A percentile compares a stretch with the other conserved stretches of the same genome.
phyloP scores from a whole-genome alignment of 2,329 filamentous ascomycete genomes.

The Fusarium scirpi region DNA sequence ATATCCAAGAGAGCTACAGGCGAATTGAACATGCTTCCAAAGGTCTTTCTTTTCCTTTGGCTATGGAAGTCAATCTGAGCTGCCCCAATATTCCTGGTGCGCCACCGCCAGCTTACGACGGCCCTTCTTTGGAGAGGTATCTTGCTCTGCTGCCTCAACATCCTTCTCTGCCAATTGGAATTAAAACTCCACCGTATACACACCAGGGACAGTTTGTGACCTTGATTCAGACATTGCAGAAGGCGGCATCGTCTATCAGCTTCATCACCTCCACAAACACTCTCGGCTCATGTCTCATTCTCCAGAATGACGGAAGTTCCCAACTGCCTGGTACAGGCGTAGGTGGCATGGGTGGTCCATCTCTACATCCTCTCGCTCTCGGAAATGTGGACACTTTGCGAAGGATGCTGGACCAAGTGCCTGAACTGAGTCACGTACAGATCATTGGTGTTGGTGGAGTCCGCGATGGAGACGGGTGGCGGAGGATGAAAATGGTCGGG shows the following conservation, averaged over 20 bases:
- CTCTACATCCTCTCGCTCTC: slow-evolving; percentile 78
- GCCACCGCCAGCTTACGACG: slow-evolving; percentile 78
- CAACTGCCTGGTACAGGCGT: slow-evolving; percentile 68
- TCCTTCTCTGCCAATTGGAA: slow-evolving; percentile 62
- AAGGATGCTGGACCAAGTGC: slow-evolving; percentile 64
- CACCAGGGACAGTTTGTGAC: slow-evolving; percentile 72
- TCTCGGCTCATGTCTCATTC: slow-evolving; percentile 74
- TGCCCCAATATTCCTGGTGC: slow-evolving; percentile 79
- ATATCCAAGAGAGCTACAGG: slow-evolving; percentile 68
- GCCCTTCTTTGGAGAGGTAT: slow-evolving; percentile 64
- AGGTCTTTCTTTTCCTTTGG: slow-evolving; percentile 63
- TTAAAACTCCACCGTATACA: slow-evolving; percentile 84
- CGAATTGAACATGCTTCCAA: slow-evolving; percentile 57
- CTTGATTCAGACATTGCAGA: slow-evolving; percentile 64
- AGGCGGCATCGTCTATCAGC: slow-evolving; percentile 55
- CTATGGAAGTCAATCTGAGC: slow-evolving; percentile 81
- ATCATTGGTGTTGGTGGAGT: slow-evolving; percentile 82
- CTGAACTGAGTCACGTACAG: slow-evolving; percentile 63
- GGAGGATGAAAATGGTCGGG: slow-evolving; percentile 74
- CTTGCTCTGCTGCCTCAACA: slow-evolving; percentile 59
- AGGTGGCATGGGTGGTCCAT: slow-evolving; percentile 78
- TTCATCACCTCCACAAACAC: slow-evolving; percentile 83
- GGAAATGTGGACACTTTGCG: slow-evolving; percentile 81
- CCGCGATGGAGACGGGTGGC: slow-evolving; percentile 69
- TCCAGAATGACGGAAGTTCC: slow-evolving; percentile 55